phyloP scores from a whole-genome alignment of 2,329 filamentous ascomycete genomes.

The Talaromyces sp. region DNA sequence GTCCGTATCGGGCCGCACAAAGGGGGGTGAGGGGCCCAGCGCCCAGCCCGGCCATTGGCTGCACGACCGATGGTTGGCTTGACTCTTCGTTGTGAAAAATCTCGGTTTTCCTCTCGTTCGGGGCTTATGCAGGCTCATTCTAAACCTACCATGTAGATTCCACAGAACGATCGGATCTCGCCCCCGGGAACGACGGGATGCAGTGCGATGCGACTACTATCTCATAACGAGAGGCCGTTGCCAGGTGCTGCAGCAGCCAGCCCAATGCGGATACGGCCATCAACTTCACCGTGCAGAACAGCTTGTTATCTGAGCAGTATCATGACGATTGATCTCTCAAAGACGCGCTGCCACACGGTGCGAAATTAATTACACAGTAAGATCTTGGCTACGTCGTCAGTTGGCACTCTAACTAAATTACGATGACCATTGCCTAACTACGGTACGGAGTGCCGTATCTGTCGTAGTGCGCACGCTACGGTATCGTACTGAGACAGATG shows the following conservation, averaged over 20 bases:
- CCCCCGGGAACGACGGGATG: background rate
- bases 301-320: background rate
- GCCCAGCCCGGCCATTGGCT: background rate
- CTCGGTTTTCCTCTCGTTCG: background rate
- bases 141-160: background rate
- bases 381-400: background rate
- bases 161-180: constrained; percentile 8
- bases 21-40: background rate
- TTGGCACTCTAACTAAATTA: too few relatives aligned
- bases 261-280: background rate
- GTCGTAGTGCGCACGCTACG: background rate
- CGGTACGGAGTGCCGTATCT: background rate
- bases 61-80: background rate
- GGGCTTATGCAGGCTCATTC: constrained; percentile 1
- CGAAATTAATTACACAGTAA: background rate
- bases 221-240: background rate
- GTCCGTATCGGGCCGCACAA: constrained; percentile 12
- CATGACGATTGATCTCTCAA: background rate
- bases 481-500: background rate
- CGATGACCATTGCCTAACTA: background rate
- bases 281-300: background rate
- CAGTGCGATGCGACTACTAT: background rate
- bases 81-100: background rate
- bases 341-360: background rate
- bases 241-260: background rate